Evolutionary conservation across 768 basidiomycete genomes (phyloP).

Genomic region (Amanita rubescens): DNA sequence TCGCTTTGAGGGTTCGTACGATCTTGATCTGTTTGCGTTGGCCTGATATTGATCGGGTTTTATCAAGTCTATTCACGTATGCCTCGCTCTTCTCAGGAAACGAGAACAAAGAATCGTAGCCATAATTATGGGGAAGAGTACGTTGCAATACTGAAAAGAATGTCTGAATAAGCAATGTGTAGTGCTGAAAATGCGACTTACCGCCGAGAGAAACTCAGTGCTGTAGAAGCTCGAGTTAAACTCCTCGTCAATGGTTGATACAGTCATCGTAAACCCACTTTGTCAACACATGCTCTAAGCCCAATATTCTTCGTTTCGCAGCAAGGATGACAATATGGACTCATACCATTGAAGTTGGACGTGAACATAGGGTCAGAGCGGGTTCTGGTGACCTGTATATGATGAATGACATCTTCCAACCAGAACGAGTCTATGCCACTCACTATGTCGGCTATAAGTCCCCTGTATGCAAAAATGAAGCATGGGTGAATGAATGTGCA

Average conservation of each 20-base stretch:
- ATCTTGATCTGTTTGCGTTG: slow-evolving; percentile 2
- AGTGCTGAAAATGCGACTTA: slow-evolving; percentile 10
- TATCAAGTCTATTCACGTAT: too few relatives aligned
- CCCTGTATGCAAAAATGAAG: too few relatives aligned
- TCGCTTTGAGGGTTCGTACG: slow-evolving; percentile 10
- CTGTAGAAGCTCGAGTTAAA: neutral
- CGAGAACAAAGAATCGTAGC: slow-evolving; percentile 18
- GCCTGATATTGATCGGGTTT: slow-evolving; percentile 10
- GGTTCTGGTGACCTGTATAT: too few relatives aligned
- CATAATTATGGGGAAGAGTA: slow-evolving; percentile 15
- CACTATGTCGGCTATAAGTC: too few relatives aligned
- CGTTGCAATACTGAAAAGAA: slow-evolving; percentile 16
- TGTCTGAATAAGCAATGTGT: too few relatives aligned
- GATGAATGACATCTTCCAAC: too few relatives aligned
- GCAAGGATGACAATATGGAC: too few relatives aligned
- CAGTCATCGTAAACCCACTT: slow-evolving; percentile 19
- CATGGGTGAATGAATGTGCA: too few relatives aligned
- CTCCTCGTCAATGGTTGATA: neutral
- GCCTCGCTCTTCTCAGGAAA: slow-evolving; percentile 7
- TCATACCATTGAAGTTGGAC: too few relatives aligned
- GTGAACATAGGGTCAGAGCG: too few relatives aligned
- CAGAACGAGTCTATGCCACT: too few relatives aligned
- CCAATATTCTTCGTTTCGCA: too few relatives aligned
- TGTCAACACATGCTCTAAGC: slow-evolving; percentile 7
- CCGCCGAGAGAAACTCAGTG: slow-evolving; percentile 14